Evolutionary conservation across 176 grass and related monocot genomes (phyloP).

Genomic region (Puya raimondii): DNA sequence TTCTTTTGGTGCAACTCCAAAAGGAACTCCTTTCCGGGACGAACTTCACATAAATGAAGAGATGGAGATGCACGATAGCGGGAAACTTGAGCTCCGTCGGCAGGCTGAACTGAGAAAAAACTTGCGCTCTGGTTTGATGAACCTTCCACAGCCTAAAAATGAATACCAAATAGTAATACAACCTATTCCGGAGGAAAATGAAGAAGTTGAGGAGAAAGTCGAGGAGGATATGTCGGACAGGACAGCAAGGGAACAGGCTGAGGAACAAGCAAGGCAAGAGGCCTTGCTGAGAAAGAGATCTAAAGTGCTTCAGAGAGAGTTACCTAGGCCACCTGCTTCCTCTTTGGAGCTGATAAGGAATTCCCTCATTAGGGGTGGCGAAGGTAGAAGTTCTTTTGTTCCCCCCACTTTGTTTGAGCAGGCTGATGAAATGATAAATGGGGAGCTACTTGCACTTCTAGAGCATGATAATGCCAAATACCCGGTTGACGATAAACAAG

Average conservation of each 20-base stretch:
- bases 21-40: conserved; percentile 69
- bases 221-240: conserved; percentile 87
- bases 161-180: conserved; percentile 90
- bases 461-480: conserved; percentile 91
- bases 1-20: conserved; percentile 58
- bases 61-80: conserved; percentile 52
- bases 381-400: conserved; percentile 70
- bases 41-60: conserved; percentile 84
- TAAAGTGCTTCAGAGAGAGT: conserved; percentile 82
- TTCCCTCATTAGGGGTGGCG: conserved; percentile 60
- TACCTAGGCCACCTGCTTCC: conserved; percentile 66
- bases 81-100: conserved; percentile 49
- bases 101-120: conserved; percentile 65
- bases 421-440: conserved; percentile 71
- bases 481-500: conserved; percentile 55
- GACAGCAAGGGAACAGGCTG: conserved; percentile 58
- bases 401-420: conserved; percentile 83
- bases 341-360: conserved; percentile 61
- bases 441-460: conserved; percentile 61
- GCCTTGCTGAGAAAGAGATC: conserved; percentile 83
- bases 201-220: conserved; percentile 64
- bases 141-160: conserved; percentile 69
- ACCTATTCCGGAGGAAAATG: conserved; percentile 48
- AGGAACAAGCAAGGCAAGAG: conserved; percentile 62
- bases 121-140: conserved; percentile 47